phyloP scores from a whole-genome alignment of 768 basidiomycete genomes.

The Pleurotus ostreatus region DNA sequence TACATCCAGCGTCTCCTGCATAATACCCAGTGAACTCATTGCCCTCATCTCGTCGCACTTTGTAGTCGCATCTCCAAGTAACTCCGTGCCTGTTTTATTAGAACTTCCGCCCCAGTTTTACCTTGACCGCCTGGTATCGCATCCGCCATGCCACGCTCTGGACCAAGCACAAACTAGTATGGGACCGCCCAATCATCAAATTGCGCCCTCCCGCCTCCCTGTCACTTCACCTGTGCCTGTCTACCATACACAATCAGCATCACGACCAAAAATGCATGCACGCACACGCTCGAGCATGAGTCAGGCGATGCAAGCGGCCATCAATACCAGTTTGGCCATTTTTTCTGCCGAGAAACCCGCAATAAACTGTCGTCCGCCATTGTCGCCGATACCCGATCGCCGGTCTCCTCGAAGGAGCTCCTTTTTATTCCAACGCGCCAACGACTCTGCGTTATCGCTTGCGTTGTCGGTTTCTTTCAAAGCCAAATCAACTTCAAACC shows the following conservation, averaged over 20 bases:
- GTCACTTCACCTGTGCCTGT: background rate
- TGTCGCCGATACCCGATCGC: no score
- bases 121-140: constrained; percentile 36
- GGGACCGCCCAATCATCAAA: background rate
- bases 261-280: background rate
- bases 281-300: constrained; percentile 7
- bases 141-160: constrained; percentile 15
- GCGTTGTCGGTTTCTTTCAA: constrained; percentile 3
- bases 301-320: constrained; percentile 12
- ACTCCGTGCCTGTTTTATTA: constrained; percentile 36
- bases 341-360: background rate
- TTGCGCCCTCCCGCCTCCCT: background rate
- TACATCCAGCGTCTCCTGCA: constrained; percentile 49
- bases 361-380: background rate
- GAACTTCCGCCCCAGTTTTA: constrained; percentile 39
- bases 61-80: constrained; percentile 19
- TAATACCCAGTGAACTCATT: constrained; percentile 58
- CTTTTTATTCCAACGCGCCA: background rate
- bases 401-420: background rate
- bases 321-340: constrained; percentile 8
- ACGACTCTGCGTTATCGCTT: constrained; percentile 2
- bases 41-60: constrained; percentile 48
- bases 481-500: background rate
- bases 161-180: constrained; percentile 1
- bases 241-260: background rate